Percentiles rank a stretch among this genome's conserved stretches.
phyloP scores from a whole-genome alignment of 345 rosid species.

The Citrus reticulata region DNA sequence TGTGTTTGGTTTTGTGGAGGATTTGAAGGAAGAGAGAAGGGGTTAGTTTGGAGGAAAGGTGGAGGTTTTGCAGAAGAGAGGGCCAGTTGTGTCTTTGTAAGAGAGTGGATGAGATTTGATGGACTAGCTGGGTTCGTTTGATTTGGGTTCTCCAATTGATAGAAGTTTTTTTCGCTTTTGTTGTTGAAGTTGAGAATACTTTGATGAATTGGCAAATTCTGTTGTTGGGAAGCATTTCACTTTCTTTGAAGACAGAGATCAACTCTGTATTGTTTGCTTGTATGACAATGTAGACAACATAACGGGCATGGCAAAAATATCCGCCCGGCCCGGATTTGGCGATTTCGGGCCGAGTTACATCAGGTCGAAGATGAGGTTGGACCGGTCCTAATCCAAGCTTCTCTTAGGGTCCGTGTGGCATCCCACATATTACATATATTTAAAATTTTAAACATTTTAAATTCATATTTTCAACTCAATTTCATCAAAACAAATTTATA shows the following conservation, averaged over 20 bases:
- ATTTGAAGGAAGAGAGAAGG: slow-evolving; percentile 49
- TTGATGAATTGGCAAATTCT: slow-evolving; percentile 13
- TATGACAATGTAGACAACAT: not conserved
- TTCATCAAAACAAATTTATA: too few species aligned
- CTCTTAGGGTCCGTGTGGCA: too few species aligned
- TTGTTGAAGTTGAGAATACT: slow-evolving; percentile 34
- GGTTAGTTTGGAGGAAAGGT: slow-evolving; percentile 43
- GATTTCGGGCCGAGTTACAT: too few species aligned
- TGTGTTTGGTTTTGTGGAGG: slow-evolving; percentile 40
- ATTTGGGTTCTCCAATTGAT: slow-evolving; percentile 49
- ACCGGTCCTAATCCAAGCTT: too few species aligned
- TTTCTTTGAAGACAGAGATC: not conserved
- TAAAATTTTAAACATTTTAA: too few species aligned
- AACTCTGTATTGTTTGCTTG: not conserved
- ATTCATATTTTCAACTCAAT: too few species aligned
- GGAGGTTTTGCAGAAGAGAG: slow-evolving; percentile 36
- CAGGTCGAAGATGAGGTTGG: too few species aligned
- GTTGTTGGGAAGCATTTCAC: slow-evolving; percentile 19
- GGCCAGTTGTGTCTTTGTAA: slow-evolving; percentile 51
- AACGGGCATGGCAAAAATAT: not conserved
- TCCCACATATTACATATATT: too few species aligned
- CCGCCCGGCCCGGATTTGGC: too few species aligned
- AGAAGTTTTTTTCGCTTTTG: slow-evolving; percentile 11
- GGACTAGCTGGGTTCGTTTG: slow-evolving; percentile 33
- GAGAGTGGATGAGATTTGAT: slow-evolving; percentile 55